Evolutionary conservation across 768 basidiomycete genomes (phyloP).

Genomic region (Tylopilus intermedius): DNA sequence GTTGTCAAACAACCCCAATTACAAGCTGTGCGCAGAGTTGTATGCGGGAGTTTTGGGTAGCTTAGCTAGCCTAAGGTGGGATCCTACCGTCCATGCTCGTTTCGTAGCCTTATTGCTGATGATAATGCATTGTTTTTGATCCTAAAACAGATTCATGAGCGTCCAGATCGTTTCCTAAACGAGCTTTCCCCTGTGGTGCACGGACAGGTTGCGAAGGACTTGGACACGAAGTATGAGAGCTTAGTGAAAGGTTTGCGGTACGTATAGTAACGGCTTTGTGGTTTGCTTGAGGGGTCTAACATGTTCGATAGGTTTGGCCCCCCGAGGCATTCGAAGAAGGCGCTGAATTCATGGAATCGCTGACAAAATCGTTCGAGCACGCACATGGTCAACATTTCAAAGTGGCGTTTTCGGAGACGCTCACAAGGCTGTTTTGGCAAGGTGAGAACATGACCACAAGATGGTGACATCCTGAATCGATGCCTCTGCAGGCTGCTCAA

Average conservation of each 20-base stretch:
- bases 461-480: neutral
- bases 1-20: conserved; percentile 64
- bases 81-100: neutral
- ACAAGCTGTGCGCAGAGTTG: conserved; percentile 74
- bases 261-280: conserved; percentile 40
- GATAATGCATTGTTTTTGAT: neutral
- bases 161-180: conserved; percentile 85
- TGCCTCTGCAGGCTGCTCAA: conserved; percentile 67
- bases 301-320: conserved; percentile 70
- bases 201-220: conserved; percentile 76
- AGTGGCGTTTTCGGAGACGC: conserved; percentile 76
- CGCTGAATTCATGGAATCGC: conserved; percentile 81
- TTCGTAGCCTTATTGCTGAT: neutral
- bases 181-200: conserved; percentile 71
- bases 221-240: conserved; percentile 79
- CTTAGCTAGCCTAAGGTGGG: conserved; percentile 74
- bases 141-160: conserved; percentile 63
- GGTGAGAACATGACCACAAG: conserved; percentile 34
- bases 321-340: conserved; percentile 90
- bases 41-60: conserved; percentile 83
- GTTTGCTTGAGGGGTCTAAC: neutral
- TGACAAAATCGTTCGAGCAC: conserved; percentile 79
- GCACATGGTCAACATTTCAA: conserved; percentile 82
- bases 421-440: conserved; percentile 78
- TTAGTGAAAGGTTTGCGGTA: conserved; percentile 76